A percentile compares a stretch with the other conserved stretches of the same genome.
These are phyloP conservation scores for Rehmannia glutinosa DNA, from an alignment of 257 asterid genomes.

Conservation along the genomic window DNA sequence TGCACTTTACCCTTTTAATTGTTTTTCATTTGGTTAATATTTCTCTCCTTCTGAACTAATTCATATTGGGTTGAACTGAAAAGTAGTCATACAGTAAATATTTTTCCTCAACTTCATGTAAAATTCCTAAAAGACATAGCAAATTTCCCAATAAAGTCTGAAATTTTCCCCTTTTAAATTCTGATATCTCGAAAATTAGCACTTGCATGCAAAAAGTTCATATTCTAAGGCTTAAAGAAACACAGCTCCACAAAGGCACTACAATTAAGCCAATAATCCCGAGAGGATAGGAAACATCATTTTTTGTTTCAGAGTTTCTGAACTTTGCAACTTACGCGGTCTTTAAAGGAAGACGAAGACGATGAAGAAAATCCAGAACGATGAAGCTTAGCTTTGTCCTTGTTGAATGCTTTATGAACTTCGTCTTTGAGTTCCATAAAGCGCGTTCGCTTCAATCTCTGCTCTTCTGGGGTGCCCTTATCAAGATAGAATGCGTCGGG, in stretches of 20 bases:
- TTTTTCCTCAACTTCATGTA: too few relatives aligned
- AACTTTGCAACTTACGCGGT: conserved; percentile 20
- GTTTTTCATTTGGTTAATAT: too few relatives aligned
- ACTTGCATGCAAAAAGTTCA: too few relatives aligned
- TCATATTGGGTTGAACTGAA: too few relatives aligned
- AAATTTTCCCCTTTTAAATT: neutral
- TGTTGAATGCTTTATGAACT: conserved; percentile 58
- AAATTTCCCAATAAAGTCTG: neutral
- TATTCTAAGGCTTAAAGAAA: too few relatives aligned
- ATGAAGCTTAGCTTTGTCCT: conserved; percentile 59
- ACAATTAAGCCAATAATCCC: too few relatives aligned
- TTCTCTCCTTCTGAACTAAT: too few relatives aligned
- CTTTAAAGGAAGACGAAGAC: conserved; percentile 27
- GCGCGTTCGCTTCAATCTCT: conserved; percentile 42
- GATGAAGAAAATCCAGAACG: conserved; percentile 45
- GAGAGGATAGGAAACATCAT: neutral
- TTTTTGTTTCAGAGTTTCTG: conserved; percentile 24
- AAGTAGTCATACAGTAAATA: too few relatives aligned
- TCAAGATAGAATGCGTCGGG: conserved; percentile 51
- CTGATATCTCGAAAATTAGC: neutral
- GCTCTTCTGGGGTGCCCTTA: conserved; percentile 65
- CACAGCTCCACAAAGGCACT: too few relatives aligned
- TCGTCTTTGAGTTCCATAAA: conserved; percentile 61
- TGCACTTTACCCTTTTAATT: too few relatives aligned
- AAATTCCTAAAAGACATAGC: too few relatives aligned